Percentiles rank a stretch among this genome's conserved stretches.
Evolutionary conservation across 768 basidiomycete species (phyloP).

Genomic region (Clitopilus passeckerianus): DNA sequence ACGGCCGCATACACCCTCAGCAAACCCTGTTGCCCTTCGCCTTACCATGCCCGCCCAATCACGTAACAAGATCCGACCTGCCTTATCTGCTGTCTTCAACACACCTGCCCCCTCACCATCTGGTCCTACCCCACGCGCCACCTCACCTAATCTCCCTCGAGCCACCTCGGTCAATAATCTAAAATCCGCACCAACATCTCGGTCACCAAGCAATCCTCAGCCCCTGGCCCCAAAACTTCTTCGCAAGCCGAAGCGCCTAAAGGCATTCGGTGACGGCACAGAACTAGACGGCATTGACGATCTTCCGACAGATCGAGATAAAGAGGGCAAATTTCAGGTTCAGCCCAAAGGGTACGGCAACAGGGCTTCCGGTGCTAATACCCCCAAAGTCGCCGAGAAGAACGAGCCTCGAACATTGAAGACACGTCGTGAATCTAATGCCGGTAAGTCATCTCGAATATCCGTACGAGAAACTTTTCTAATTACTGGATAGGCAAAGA

Average conservation of each 20-base stretch:
- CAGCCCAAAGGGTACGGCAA: slow-evolving; percentile 66
- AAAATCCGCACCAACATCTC: slow-evolving; percentile 22
- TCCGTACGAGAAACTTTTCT: background rate
- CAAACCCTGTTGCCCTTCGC: slow-evolving; percentile 71
- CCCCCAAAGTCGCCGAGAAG: slow-evolving; percentile 42
- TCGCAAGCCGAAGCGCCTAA: slow-evolving; percentile 70
- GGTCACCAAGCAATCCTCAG: slow-evolving; percentile 29
- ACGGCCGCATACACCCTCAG: slow-evolving; percentile 74
- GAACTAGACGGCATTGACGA: slow-evolving; percentile 89
- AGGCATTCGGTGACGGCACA: slow-evolving; percentile 81
- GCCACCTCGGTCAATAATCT: slow-evolving; percentile 54
- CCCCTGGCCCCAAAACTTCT: slow-evolving; percentile 60
- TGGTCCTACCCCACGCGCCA: slow-evolving; percentile 36
- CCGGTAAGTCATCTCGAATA: background rate
- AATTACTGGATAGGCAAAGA: slow-evolving; percentile 14
- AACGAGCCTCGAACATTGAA: slow-evolving; percentile 16
- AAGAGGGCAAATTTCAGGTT: slow-evolving; percentile 70
- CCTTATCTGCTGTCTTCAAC: slow-evolving; percentile 74
- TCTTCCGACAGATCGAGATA: slow-evolving; percentile 79
- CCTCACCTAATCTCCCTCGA: slow-evolving; percentile 55
- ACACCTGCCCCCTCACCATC: slow-evolving; percentile 25
- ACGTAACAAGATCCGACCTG: slow-evolving; percentile 67
- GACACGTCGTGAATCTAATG: background rate
- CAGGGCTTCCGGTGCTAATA: slow-evolving; percentile 54
- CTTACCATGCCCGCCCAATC: slow-evolving; percentile 86